These are phyloP conservation scores for Monotropa hypopitys DNA, from an alignment of 179 eudicot species.

Conservation along the genomic window DNA sequence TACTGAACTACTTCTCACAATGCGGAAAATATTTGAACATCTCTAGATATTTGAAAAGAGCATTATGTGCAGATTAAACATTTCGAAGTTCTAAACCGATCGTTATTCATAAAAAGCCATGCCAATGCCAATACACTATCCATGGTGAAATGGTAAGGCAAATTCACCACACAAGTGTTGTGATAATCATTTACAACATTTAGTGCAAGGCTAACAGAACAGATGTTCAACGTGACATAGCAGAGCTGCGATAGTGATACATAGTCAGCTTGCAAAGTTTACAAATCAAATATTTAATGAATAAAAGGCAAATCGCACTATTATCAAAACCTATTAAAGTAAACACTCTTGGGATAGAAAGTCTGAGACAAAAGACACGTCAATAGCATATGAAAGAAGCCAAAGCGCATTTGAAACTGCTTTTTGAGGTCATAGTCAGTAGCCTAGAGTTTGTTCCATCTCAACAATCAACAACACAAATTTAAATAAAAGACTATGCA, in stretches of 20 bases:
- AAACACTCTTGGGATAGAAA: not conserved
- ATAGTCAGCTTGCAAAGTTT: not conserved
- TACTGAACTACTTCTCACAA: not conserved
- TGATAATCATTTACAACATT: not conserved
- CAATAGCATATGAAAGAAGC: not conserved
- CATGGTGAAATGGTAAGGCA: not conserved
- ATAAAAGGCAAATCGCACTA: not conserved
- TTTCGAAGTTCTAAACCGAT: not conserved
- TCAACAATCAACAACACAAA: not conserved
- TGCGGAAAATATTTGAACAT: not conserved
- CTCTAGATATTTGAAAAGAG: not conserved
- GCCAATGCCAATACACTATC: no score
- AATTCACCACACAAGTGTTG: not conserved
- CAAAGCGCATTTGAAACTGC: not conserved
- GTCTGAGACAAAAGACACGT: not conserved
- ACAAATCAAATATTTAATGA: no score
- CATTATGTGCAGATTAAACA: not conserved
- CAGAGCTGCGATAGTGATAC: not conserved
- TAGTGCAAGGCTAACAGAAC: not conserved
- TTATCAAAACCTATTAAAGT: not conserved
- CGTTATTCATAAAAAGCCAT: not conserved
- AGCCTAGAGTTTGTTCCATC: not conserved
- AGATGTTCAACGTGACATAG: not conserved
- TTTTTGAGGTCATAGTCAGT: not conserved
- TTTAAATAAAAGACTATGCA: not conserved